A percentile compares a stretch with the other conserved stretches of the same genome.
These are phyloP conservation scores for Blechomonas ayalai DNA, from an alignment of 208 protist species.

Conservation along the genomic window DNA sequence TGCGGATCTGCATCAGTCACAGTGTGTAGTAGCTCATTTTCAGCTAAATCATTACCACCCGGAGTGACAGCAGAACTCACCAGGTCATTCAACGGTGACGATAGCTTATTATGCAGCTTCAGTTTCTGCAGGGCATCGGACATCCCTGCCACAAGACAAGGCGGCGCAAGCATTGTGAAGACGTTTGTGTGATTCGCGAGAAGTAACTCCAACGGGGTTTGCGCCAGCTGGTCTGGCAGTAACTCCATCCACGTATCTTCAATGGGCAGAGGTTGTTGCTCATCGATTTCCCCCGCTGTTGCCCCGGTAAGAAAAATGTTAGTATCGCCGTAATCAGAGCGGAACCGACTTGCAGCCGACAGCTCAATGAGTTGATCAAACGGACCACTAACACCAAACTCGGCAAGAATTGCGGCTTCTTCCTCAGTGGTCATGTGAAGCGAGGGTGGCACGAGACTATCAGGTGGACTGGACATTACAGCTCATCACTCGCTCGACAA, in stretches of 20 bases:
- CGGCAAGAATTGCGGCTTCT: constrained; percentile 54
- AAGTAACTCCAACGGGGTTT: constrained; percentile 25
- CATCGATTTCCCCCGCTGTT: constrained; percentile 8
- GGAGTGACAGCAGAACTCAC: not conserved
- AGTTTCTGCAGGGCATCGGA: constrained; percentile 2
- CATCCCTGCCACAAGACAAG: constrained; percentile 10
- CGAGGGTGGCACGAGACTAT: too few species aligned
- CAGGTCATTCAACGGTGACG: too few species aligned
- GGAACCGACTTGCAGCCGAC: constrained; percentile 40
- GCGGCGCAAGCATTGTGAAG: constrained; percentile 14
- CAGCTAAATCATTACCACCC: not conserved
- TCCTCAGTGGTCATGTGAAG: constrained; percentile 44
- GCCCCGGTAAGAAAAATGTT: constrained; percentile 74
- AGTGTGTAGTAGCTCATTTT: not conserved
- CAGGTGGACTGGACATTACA: too few species aligned
- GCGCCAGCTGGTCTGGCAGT: constrained; percentile 6
- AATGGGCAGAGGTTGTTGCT: constrained; percentile 2
- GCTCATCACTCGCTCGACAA: too few species aligned
- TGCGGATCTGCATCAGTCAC: not conserved
- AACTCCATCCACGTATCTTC: not conserved
- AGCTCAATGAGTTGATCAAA: constrained; percentile 47
- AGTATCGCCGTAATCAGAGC: constrained; percentile 40
- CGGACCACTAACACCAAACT: constrained; percentile 55
- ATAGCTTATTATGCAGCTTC: too few species aligned
- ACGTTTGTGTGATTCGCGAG: constrained; percentile 29